Percentiles rank a stretch among this genome's conserved stretches.
Conservation (phyloP, 108 stramenopile species). For the Epipyxis sp. region DNA sequence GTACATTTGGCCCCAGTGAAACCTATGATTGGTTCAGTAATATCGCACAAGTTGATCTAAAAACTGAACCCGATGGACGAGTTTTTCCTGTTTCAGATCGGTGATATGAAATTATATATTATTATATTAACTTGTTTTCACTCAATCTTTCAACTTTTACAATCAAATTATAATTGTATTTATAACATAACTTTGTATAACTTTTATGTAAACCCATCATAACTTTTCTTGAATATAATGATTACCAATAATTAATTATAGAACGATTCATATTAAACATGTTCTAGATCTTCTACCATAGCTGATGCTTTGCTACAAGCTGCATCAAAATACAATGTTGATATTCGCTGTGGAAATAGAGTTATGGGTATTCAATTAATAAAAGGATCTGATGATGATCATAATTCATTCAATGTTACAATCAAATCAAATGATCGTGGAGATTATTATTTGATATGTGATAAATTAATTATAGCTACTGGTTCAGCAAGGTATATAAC, state of each 20-base stretch:
- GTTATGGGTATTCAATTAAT: neutral
- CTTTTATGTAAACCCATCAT: too few species aligned
- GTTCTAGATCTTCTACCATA: neutral
- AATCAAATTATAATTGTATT: too few species aligned
- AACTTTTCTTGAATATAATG: too few species aligned
- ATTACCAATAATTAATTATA: too few species aligned
- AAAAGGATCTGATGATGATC: too few species aligned
- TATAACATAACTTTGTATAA: too few species aligned
- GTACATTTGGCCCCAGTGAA: neutral
- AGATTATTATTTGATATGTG: neutral
- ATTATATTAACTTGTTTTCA: too few species aligned
- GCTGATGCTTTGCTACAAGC: neutral
- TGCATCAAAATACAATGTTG: neutral
- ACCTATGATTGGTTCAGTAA: neutral
- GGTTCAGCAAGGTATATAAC: slow-evolving; percentile 17
- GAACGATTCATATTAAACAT: too few species aligned
- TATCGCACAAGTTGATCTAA: neutral
- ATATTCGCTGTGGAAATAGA: neutral
- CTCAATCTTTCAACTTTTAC: too few species aligned
- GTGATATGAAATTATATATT: too few species aligned
- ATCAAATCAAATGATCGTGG: neutral
- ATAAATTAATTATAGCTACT: slow-evolving; percentile 1
- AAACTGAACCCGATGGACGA: slow-evolving; percentile 10
- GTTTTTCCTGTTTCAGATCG: slow-evolving; percentile 12
- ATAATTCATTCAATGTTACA: neutral